phyloP scores from a whole-genome alignment of 2,329 filamentous ascomycete genomes.

The Xylariaceae sp. region DNA sequence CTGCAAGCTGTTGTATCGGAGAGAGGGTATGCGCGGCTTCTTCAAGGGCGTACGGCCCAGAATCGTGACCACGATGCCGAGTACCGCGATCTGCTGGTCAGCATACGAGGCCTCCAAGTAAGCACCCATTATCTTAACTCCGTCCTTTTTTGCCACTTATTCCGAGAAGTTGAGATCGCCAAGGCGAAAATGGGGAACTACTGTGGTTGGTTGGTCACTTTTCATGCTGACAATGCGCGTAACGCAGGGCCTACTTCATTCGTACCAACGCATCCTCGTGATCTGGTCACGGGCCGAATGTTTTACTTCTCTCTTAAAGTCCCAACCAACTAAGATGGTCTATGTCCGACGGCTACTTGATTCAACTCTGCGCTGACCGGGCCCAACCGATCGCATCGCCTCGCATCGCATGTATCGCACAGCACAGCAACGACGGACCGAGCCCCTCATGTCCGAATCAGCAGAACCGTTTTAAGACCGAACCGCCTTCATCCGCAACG shows the following conservation, averaged over 20 bases:
- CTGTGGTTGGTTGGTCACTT: conserved; percentile 9
- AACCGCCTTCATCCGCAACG: too few species aligned
- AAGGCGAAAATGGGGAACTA: background rate
- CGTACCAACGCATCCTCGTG: conserved; percentile 29
- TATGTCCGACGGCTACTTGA: conserved; percentile 4
- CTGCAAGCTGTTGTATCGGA: conserved; percentile 72
- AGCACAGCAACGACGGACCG: too few species aligned
- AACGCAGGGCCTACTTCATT: conserved; percentile 32
- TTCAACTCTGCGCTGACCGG: background rate
- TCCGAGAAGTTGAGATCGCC: background rate
- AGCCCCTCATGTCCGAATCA: too few species aligned
- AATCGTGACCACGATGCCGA: conserved; percentile 95
- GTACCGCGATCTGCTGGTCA: conserved; percentile 98
- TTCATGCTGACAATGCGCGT: conserved; percentile 11
- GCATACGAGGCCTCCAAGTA: conserved; percentile 66
- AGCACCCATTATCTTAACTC: conserved; percentile 28
- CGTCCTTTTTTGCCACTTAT: background rate
- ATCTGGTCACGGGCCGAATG: conserved; percentile 9
- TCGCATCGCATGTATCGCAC: too few species aligned
- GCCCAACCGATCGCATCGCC: background rate
- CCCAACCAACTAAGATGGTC: background rate
- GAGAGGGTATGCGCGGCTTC: conserved; percentile 82
- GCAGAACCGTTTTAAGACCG: too few species aligned
- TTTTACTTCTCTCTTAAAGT: background rate
- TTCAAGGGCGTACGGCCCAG: conserved; percentile 88